Evolutionary conservation across 495 filamentous ascomycete species (phyloP), one percentile per base, ranked within the genome.

Genomic region (Paragyromitra xinjiangensis): DNA sequence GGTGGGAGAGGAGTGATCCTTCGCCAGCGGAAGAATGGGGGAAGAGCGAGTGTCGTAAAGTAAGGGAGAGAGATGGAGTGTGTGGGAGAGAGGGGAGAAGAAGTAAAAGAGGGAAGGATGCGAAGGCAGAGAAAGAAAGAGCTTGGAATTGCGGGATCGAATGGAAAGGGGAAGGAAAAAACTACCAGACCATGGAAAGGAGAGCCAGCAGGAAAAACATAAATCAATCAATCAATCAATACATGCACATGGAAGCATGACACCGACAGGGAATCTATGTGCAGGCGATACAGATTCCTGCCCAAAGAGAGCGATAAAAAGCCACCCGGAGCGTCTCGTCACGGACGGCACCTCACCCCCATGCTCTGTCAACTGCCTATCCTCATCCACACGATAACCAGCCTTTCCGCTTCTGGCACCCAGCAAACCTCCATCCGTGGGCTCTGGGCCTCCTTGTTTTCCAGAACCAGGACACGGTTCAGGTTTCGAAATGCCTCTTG

Each of bases 211-310:
- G 19, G 44, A 78, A 55, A 64, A 71, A 77, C 56, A 71, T 39
- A 48, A 78, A 40, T 37, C 64, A 80, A 81, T 68, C 71, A 67
- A 29, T 71, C 77, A 81, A 78, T 74, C 29, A 34, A 34, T 34
- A 34, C 29, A 34, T 34, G 29, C 4, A 77, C 50, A n/a, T 53
- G 11, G 11, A 53, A 76, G 72, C 77, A 72, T 80, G 80, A 80
- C 80, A 80, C 55, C 73, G 75, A 78, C 82, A 82, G 71, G 78
- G 75, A 78, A 83, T 81, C 55, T 74, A 67, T 37, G 61, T 64
- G 67, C 40, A 51, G 59, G 45, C 61, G 56, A 55, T 67, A 22
- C 67, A 76, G 22, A 75, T 70, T 75, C 72, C 58, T 70, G 34
- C 65, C 65, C 65, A 68, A 68, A 69, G 64, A 76, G 71, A 69